Base-by-base conservation (phyloP, 1,284 basidiomycete species). In the Pseudozyma tsukubaensis region DNA sequence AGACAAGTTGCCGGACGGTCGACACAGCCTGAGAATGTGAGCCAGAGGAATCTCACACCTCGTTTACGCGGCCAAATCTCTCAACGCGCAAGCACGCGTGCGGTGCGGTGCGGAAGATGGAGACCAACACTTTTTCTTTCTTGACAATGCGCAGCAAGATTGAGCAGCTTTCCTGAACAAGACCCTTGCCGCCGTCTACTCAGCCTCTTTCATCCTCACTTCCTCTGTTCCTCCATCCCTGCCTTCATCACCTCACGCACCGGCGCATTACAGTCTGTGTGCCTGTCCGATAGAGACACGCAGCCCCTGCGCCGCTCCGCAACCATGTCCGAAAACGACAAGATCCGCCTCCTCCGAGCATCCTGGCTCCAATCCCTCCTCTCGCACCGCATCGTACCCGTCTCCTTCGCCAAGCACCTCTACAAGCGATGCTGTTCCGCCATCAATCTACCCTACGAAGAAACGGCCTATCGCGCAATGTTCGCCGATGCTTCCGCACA, bases 341-440 rank as follows among this genome's bases (percentile, higher is more conserved):
- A 51, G 18, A 35, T 14, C 18, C 52, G 16, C 13, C 47, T 68
- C 16, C 57, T 63, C 16, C 64, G 68, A 36, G 50, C 65, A 4
- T 50, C 72, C 3, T 76, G 65, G 64, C 59, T 76, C 3, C 77
- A 78, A 50, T 66, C 71, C 5, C 44, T 76, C 48, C 59, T 78
- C 11, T 72, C 73, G 4, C 77, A 73, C 34, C 70, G 77, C 24
- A 65, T 72, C 53, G 59, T 76, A 4, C 68, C 73, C 29, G 67
- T 47, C 18, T 45, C 66, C 24, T 71, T 76, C 48, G 55, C 76
- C 3, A 63, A 65, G 24, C 51, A 59, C 6, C 72, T 78, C 45
- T 72, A 76, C 50, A 36, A 59, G 39, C 51, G 60, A 19, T 65
- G 68, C 55, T 76, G 63, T 39, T 21, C 59, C 21, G 45, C 59